phyloP scores from a whole-genome alignment of 2,329 filamentous ascomycete genomes.

The Neospermospora avenae region DNA sequence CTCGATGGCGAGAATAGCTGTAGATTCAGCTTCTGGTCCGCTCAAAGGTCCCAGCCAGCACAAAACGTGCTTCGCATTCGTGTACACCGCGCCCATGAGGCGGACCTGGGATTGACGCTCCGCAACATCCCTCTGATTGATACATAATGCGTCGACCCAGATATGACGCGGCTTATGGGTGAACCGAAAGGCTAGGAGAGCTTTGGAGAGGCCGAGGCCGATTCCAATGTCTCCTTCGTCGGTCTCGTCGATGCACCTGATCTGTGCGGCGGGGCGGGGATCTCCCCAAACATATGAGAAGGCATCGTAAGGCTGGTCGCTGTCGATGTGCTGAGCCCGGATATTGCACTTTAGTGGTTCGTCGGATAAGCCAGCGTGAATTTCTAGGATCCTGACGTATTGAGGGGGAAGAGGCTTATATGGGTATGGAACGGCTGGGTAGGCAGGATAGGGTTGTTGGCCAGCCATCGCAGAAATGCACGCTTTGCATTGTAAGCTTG shows the following conservation, averaged over 20 bases:
- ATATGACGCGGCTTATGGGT: neutral
- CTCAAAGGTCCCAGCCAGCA: neutral
- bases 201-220: no score
- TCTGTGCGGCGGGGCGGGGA: neutral
- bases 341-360: neutral
- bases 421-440: no score
- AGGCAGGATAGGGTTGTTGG: no score
- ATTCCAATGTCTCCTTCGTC: no score
- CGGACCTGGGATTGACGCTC: neutral
- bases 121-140: neutral
- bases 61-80: neutral
- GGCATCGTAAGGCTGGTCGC: slow-evolving; percentile 10
- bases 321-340: slow-evolving; percentile 7
- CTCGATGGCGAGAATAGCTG: neutral
- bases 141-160: slow-evolving; percentile 5
- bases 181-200: no score
- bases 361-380: no score
- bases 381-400: no score
- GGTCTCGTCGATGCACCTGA: no score
- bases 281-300: slow-evolving; percentile 22
- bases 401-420: no score
- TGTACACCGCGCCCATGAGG: neutral
- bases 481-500: no score
- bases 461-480: no score
- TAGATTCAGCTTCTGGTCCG: neutral